Conservation (phyloP, 495 filamentous ascomycete species). For the Penicillium canariense region DNA sequence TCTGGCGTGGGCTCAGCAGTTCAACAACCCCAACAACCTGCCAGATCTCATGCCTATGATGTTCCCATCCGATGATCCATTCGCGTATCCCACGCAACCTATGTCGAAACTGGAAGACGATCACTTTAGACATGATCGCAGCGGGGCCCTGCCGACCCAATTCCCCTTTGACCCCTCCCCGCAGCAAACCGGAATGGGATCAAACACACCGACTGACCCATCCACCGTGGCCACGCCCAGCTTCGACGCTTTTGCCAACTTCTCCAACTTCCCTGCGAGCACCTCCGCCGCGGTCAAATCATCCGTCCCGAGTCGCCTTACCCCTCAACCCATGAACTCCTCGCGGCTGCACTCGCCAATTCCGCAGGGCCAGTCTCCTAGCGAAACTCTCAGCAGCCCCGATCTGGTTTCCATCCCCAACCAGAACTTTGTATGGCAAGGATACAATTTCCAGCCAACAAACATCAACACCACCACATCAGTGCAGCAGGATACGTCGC, state of each 20-base stretch:
- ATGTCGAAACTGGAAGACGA: slow-evolving; percentile 62
- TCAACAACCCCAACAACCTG: slow-evolving; percentile 42
- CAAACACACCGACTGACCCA: slow-evolving; percentile 20
- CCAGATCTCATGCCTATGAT: slow-evolving; percentile 83
- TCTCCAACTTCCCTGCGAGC: slow-evolving; percentile 26
- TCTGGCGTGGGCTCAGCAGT: slow-evolving; percentile 31
- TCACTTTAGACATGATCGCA: slow-evolving; percentile 40
- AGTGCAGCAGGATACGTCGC: slow-evolving; percentile 21
- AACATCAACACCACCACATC: slow-evolving; percentile 13
- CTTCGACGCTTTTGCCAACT: slow-evolving; percentile 31
- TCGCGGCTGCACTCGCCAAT: slow-evolving; percentile 37
- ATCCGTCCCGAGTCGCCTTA: slow-evolving; percentile 31
- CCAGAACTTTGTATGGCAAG: slow-evolving; percentile 47
- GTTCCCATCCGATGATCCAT: slow-evolving; percentile 88
- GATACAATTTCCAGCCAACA: slow-evolving; percentile 38
- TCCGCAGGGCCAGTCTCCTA: slow-evolving; percentile 33
- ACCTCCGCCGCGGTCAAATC: slow-evolving; percentile 23
- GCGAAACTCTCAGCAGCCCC: slow-evolving; percentile 40
- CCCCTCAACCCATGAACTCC: slow-evolving; percentile 22
- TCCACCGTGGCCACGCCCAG: slow-evolving; percentile 22
- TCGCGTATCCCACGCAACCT: slow-evolving; percentile 85
- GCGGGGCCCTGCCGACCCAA: slow-evolving; percentile 12
- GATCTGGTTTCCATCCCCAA: slow-evolving; percentile 48
- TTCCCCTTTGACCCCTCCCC: slow-evolving; percentile 17
- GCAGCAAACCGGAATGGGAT: slow-evolving; percentile 14